Evolutionary conservation across 805 yeast species (phyloP).

Genomic region (Wickerhamomyces tratensis): DNA sequence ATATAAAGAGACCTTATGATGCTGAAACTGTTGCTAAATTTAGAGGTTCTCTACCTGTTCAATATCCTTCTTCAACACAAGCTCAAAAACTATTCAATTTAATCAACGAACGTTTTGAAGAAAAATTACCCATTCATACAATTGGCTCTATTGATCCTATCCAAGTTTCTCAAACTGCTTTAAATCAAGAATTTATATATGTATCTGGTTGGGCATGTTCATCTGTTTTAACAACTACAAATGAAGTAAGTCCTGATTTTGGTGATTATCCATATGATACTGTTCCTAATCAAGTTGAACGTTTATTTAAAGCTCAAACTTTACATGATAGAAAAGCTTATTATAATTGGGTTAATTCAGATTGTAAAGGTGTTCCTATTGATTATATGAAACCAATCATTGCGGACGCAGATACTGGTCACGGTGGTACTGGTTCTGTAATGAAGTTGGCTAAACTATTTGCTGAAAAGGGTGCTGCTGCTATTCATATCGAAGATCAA

Average conservation of each 20-base stretch:
- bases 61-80: slow-evolving; percentile 40
- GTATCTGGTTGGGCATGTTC: slow-evolving; percentile 59
- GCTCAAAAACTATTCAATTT: slow-evolving; percentile 41
- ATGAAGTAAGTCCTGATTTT: slow-evolving; percentile 57
- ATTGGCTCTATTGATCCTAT: slow-evolving; percentile 56
- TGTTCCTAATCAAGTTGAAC: slow-evolving; percentile 56
- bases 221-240: slow-evolving; percentile 45
- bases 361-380: slow-evolving; percentile 14
- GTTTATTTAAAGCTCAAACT: slow-evolving; percentile 47
- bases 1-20: slow-evolving; percentile 39
- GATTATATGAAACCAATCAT: slow-evolving; percentile 53
- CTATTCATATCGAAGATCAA: slow-evolving; percentile 57
- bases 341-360: slow-evolving; percentile 25
- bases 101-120: slow-evolving; percentile 28
- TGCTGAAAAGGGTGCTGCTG: slow-evolving; percentile 62
- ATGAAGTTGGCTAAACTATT: slow-evolving; percentile 58
- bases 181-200: slow-evolving; percentile 41
- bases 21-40: slow-evolving; percentile 43
- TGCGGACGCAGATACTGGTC: slow-evolving; percentile 63
- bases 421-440: slow-evolving; percentile 51
- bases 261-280: slow-evolving; percentile 66
- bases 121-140: slow-evolving; percentile 41
- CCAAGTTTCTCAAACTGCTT: slow-evolving; percentile 47
- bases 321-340: slow-evolving; percentile 45
- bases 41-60: slow-evolving; percentile 36